phyloP scores from a whole-genome alignment of 1,284 basidiomycete genomes.

The Fomitopsis betulina region DNA sequence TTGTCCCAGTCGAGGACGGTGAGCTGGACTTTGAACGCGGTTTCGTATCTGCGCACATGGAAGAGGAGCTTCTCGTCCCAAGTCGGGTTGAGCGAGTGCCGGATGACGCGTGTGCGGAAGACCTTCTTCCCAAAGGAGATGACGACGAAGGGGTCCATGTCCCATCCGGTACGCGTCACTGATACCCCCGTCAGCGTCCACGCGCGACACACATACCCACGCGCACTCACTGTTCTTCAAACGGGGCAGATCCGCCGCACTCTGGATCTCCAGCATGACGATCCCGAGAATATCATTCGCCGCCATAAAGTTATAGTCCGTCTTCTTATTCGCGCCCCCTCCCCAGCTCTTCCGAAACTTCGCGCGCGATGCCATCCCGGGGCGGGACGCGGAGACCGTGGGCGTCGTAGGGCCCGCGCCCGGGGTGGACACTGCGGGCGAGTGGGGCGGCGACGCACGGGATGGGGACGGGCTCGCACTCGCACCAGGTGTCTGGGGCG shows the following conservation, averaged over 20 bases:
- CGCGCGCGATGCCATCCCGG: slow-evolving; percentile 12
- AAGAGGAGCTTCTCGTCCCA: slow-evolving; percentile 98
- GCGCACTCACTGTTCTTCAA: slow-evolving; percentile 76
- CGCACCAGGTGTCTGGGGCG: not conserved
- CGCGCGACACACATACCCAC: not conserved
- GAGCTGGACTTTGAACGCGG: slow-evolving; percentile 72
- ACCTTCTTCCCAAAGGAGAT: slow-evolving; percentile 97
- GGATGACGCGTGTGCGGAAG: slow-evolving; percentile 88
- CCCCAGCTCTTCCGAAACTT: slow-evolving; percentile 28
- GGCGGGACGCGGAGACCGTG: slow-evolving; percentile 1
- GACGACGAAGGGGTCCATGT: slow-evolving; percentile 98
- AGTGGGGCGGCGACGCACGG: slow-evolving; percentile 2
- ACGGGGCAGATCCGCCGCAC: slow-evolving; percentile 81
- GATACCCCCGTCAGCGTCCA: slow-evolving; percentile 7
- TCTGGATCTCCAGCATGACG: slow-evolving; percentile 73
- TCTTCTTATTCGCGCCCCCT: slow-evolving; percentile 28
- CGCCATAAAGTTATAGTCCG: slow-evolving; percentile 63
- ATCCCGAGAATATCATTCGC: slow-evolving; percentile 86
- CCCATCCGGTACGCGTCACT: slow-evolving; percentile 86
- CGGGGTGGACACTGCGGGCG: slow-evolving; percentile 1
- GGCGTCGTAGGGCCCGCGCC: slow-evolving; percentile 2
- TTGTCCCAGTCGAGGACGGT: slow-evolving; percentile 95
- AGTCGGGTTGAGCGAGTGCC: slow-evolving; percentile 83
- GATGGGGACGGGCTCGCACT: no score
- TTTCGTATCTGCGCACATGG: slow-evolving; percentile 89